Evolutionary conservation across 768 basidiomycete genomes (phyloP).

Genomic region (Lactarius hatsudake): DNA sequence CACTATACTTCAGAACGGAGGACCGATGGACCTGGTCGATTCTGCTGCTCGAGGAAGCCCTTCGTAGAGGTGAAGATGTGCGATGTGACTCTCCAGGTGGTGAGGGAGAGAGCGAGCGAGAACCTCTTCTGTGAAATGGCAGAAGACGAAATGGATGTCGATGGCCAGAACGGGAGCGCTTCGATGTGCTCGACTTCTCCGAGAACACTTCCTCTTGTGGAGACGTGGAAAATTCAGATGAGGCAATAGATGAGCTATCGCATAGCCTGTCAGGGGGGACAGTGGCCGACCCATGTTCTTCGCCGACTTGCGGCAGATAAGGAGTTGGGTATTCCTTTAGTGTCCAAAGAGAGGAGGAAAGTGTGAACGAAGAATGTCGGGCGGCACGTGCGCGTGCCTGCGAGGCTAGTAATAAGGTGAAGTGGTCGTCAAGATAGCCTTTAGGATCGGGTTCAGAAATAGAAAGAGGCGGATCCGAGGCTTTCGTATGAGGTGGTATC

Average conservation of each 20-base stretch:
- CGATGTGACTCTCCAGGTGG: background rate
- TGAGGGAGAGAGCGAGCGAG: background rate
- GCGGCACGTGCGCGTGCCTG: constrained; percentile 15
- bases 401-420: constrained; percentile 7
- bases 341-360: constrained; percentile 12
- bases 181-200: background rate
- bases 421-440: background rate
- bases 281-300: background rate
- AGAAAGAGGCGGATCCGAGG: background rate
- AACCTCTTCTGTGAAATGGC: background rate
- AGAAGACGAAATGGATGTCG: background rate
- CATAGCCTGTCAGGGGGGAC: background rate
- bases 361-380: constrained; percentile 4
- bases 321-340: constrained; percentile 15
- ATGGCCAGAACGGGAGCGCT: background rate
- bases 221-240: background rate
- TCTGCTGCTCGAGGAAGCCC: background rate
- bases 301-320: constrained; percentile 2
- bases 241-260: background rate
- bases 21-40: background rate
- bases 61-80: background rate
- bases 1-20: constrained; percentile 1
- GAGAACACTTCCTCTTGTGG: background rate
- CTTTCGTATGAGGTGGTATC: constrained; percentile 4
- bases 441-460: background rate